These are phyloP conservation scores for Salisapilia sapeloensis DNA, from an alignment of 352 stramenopile species.

Conservation along the genomic window DNA sequence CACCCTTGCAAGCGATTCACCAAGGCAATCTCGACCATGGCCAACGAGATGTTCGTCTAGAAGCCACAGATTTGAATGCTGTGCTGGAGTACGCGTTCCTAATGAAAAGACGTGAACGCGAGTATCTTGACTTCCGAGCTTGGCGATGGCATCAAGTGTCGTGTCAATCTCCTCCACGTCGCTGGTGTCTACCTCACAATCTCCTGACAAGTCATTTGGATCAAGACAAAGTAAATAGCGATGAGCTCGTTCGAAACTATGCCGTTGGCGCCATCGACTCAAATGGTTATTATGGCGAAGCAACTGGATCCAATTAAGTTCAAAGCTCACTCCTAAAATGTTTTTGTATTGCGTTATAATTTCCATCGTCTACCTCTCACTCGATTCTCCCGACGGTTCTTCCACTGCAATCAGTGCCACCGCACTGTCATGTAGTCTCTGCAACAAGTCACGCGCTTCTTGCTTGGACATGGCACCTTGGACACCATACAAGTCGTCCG, in stretches of 20 bases:
- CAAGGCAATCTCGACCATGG: constrained; percentile 12
- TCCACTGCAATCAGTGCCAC: constrained; percentile 42
- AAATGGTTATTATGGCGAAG: constrained; percentile 18
- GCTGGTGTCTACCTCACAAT: constrained; percentile 18
- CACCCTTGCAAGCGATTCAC: constrained; percentile 8
- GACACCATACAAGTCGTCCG: constrained; percentile 58
- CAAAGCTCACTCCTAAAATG: no score
- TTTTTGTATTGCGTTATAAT: no score
- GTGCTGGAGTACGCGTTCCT: constrained; percentile 26
- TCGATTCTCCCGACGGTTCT: no score
- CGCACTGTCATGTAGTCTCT: constrained; percentile 47
- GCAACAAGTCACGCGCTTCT: constrained; percentile 48
- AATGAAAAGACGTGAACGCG: constrained; percentile 22
- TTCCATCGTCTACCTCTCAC: no score
- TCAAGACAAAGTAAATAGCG: constrained; percentile 2
- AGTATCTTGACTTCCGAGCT: constrained; percentile 26
- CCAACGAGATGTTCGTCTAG: constrained; percentile 21
- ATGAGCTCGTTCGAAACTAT: constrained; percentile 17
- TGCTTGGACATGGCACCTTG: constrained; percentile 34
- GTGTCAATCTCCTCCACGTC: constrained; percentile 4
- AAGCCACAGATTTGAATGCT: constrained; percentile 12
- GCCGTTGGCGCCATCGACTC: constrained; percentile 31
- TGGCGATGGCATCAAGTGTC: constrained; percentile 21
- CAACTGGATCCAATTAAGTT: constrained; percentile 9
- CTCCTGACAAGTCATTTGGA: constrained; percentile 21